Evolutionary conservation across 371 early-diverging fungal genomes (phyloP).

Genomic region (Mortierella sp.): DNA sequence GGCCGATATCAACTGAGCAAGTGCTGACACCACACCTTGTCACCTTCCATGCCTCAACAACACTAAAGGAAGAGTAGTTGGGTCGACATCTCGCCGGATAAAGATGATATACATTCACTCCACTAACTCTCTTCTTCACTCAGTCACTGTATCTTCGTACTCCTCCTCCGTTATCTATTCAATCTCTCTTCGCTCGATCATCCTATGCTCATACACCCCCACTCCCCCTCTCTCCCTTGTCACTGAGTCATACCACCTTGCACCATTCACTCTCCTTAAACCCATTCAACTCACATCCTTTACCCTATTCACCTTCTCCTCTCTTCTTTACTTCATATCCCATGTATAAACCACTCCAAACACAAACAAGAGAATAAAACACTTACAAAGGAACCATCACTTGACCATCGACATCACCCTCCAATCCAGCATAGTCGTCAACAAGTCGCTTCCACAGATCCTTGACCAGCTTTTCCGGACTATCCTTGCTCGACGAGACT

Average conservation of each 20-base stretch:
- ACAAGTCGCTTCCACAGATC: slow-evolving; percentile 49
- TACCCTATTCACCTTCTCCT: too few relatives aligned
- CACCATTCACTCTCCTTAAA: neutral
- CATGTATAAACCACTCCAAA: neutral
- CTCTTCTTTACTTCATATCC: too few relatives aligned
- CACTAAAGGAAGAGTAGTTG: too few relatives aligned
- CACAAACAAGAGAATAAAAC: neutral
- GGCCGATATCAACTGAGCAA: too few relatives aligned
- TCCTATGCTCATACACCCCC: neutral
- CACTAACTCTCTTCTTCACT: neutral
- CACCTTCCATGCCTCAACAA: too few relatives aligned
- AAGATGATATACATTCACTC: too few relatives aligned
- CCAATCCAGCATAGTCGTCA: slow-evolving; percentile 47
- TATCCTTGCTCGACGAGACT: slow-evolving; percentile 31
- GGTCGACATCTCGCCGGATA: too few relatives aligned
- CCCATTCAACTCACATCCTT: neutral
- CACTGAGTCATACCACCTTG: too few relatives aligned
- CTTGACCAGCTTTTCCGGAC: slow-evolving; percentile 47
- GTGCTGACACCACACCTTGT: too few relatives aligned
- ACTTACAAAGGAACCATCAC: slow-evolving; percentile 56
- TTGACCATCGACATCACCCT: slow-evolving; percentile 57
- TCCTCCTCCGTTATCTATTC: neutral
- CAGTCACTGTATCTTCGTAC: neutral
- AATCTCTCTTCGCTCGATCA: too few relatives aligned
- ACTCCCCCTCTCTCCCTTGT: neutral